Conservation (phyloP, 2,329 filamentous ascomycete genomes). For the Penicillium sp. region DNA sequence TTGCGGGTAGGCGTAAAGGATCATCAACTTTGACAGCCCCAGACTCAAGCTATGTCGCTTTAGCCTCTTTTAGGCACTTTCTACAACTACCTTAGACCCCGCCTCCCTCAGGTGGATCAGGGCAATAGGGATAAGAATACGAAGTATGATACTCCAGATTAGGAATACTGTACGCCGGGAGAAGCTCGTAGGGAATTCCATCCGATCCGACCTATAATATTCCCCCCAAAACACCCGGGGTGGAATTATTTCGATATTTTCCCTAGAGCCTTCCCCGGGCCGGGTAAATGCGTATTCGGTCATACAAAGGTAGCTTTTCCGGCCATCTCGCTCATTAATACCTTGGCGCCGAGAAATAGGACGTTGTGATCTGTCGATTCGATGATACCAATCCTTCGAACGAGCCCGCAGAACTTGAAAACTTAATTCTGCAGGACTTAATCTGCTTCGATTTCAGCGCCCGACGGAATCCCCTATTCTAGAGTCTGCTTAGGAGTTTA, state of each 20-base stretch:
- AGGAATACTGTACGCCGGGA: background rate
- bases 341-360: background rate
- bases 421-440: background rate
- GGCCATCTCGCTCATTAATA: background rate
- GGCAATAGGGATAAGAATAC: background rate
- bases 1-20: background rate
- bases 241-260: background rate
- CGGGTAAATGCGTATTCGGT: background rate
- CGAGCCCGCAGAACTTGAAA: background rate
- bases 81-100: background rate
- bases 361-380: background rate
- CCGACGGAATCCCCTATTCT: background rate
- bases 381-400: background rate
- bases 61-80: background rate
- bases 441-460: background rate
- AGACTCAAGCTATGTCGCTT: background rate
- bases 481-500: background rate
- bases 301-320: background rate
- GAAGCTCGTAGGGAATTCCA: background rate
- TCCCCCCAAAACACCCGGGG: background rate
- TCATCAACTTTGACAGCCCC: background rate
- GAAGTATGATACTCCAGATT: background rate
- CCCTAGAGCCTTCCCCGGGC: background rate
- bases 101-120: too few species aligned
- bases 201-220: background rate